Evolutionary conservation across 2,329 filamentous ascomycete genomes (phyloP).

Genomic region (Chaetomium olivaceum): DNA sequence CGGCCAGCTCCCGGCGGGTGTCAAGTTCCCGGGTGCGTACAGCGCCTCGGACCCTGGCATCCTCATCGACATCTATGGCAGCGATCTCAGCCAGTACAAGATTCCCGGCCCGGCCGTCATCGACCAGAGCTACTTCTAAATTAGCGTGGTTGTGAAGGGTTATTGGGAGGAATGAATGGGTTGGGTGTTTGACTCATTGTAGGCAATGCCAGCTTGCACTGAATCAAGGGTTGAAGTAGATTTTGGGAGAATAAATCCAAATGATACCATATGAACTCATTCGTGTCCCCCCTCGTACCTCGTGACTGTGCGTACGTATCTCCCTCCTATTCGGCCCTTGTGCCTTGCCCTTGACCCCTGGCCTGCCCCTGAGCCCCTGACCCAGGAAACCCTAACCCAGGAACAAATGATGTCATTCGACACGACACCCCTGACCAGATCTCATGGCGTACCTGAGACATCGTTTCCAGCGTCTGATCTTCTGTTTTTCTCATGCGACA

Average conservation of each 20-base stretch:
- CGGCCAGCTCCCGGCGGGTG: conserved; percentile 42
- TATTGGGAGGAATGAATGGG: neutral
- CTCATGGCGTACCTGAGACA: neutral
- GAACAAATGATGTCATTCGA: neutral
- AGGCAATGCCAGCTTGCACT: neutral
- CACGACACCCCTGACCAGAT: neutral
- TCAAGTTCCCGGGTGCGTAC: conserved; percentile 52
- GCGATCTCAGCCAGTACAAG: conserved; percentile 39
- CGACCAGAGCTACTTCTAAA: conserved; percentile 31
- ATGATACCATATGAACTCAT: neutral
- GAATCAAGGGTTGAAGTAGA: neutral
- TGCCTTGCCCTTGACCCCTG: neutral
- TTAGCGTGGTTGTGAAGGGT: too few species aligned
- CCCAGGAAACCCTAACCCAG: neutral
- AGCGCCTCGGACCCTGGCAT: conserved; percentile 49
- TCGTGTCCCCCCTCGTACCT: neutral
- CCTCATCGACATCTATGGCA: conserved; percentile 48
- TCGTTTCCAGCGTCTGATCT: too few species aligned
- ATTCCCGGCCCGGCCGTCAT: conserved; percentile 43
- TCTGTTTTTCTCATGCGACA: neutral
- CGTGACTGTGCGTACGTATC: too few species aligned
- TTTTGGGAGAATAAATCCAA: neutral
- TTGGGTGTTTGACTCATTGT: neutral
- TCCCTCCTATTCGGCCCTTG: neutral
- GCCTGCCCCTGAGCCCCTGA: neutral